These are phyloP conservation scores for Raddia distichophylla DNA, from an alignment of 176 grass and related monocot species.

Conservation along the genomic window DNA sequence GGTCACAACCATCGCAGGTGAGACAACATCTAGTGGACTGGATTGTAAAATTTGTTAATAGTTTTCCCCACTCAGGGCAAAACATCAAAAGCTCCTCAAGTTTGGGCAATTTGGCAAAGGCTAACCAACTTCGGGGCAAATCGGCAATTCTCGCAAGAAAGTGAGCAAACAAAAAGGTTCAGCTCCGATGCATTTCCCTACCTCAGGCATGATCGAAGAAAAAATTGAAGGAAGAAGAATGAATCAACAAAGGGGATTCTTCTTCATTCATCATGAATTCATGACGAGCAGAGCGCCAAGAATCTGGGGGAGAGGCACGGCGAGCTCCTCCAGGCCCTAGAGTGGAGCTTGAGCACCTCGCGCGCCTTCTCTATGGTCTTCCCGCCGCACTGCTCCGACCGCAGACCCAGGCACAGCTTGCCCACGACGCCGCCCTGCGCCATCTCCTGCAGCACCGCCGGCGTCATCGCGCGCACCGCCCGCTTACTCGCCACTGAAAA, in stretches of 20 bases:
- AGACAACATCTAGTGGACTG: too few species aligned
- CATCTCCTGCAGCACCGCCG: constrained; percentile 87
- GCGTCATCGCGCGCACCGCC: constrained; percentile 65
- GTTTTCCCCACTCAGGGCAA: too few species aligned
- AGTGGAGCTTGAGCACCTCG: constrained; percentile 83
- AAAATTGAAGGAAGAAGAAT: constrained; percentile 6
- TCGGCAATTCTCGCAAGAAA: too few species aligned
- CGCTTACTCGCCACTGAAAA: constrained; percentile 50
- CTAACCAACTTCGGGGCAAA: too few species aligned
- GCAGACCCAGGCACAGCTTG: constrained; percentile 67
- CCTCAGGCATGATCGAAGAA: constrained; percentile 22
- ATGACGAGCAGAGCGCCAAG: constrained; percentile 64
- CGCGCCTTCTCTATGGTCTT: constrained; percentile 75
- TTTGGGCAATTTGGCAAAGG: too few species aligned
- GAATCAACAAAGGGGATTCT: constrained; percentile 16
- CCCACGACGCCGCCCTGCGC: constrained; percentile 57
- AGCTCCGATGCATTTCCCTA: neutral
- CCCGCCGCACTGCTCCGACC: constrained; percentile 50
- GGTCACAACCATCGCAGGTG: too few species aligned
- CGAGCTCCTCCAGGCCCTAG: constrained; percentile 66
- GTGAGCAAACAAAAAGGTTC: too few species aligned
- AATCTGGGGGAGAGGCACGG: constrained; percentile 63
- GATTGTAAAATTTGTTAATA: too few species aligned
- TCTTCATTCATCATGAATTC: neutral
- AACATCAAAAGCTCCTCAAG: too few species aligned